A percentile compares a stretch with the other conserved stretches of the same genome.
Evolutionary conservation across 768 basidiomycete species (phyloP).

Genomic region (Lentinula boryana): DNA sequence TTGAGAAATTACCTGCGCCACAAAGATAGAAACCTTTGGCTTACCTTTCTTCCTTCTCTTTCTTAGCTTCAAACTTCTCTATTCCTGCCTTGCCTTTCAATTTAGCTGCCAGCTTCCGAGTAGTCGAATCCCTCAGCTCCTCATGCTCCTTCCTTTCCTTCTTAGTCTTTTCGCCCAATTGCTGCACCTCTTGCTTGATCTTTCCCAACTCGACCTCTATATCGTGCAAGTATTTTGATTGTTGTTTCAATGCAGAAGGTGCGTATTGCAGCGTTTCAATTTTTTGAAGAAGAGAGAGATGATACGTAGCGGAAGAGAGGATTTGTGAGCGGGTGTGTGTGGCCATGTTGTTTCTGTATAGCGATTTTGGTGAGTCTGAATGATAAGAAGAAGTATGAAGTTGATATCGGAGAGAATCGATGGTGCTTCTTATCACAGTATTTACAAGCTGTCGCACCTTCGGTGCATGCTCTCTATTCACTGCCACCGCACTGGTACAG

Average conservation of each 20-base stretch:
- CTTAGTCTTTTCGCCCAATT: conserved; percentile 30
- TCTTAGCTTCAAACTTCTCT: conserved; percentile 35
- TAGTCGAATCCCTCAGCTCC: conserved; percentile 31
- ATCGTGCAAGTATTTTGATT: conserved; percentile 27
- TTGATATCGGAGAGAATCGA: background rate
- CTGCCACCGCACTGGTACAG: background rate
- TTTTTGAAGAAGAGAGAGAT: conserved; percentile 24
- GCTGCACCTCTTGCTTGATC: conserved; percentile 19
- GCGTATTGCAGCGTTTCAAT: conserved; percentile 35
- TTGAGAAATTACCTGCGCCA: background rate
- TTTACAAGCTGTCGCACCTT: background rate
- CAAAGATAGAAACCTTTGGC: background rate
- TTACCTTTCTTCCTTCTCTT: conserved; percentile 40
- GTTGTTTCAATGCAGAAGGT: conserved; percentile 30
- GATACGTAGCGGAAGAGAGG: conserved; percentile 31
- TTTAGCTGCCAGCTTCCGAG: conserved; percentile 30
- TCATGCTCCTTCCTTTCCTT: conserved; percentile 41
- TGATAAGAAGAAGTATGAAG: no score
- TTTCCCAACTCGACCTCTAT: conserved; percentile 21
- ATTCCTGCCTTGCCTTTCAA: conserved; percentile 27
- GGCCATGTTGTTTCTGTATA: background rate
- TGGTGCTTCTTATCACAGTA: background rate
- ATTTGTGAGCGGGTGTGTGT: conserved; percentile 13
- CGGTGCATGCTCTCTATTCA: background rate
- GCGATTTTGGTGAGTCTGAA: background rate